Evolutionary conservation across 1,284 basidiomycete species (phyloP).

Genomic region (Phylloporus sp.): DNA sequence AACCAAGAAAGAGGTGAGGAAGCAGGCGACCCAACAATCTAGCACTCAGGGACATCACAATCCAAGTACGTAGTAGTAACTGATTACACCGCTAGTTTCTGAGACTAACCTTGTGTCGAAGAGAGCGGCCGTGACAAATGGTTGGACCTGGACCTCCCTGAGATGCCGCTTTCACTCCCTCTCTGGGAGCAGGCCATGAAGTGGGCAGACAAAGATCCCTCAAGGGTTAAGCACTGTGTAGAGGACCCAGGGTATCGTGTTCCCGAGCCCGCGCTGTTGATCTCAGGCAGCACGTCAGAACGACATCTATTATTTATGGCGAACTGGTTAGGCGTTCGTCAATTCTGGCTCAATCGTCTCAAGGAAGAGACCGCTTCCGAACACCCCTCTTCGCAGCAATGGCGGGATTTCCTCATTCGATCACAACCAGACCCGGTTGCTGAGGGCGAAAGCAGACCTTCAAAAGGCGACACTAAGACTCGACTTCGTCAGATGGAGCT

Average conservation of each 20-base stretch:
- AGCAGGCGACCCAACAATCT: background rate
- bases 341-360: background rate
- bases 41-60: background rate
- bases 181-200: conserved; percentile 7
- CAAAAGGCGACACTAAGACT: background rate
- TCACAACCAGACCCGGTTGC: background rate
- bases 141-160: background rate
- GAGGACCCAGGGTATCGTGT: conserved; percentile 12
- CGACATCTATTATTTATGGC: background rate
- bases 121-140: conserved; percentile 11
- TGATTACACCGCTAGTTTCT: background rate
- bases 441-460: background rate
- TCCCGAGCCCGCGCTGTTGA: conserved; percentile 12
- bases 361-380: background rate
- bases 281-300: background rate
- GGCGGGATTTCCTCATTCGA: background rate
- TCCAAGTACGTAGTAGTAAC: background rate
- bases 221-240: background rate
- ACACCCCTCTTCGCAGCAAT: background rate
- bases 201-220: background rate
- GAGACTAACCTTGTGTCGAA: background rate
- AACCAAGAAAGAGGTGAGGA: background rate
- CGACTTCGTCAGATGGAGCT: background rate
- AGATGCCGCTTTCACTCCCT: conserved; percentile 1
- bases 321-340: conserved; percentile 13